Conservation (phyloP, 495 filamentous ascomycete species). For the Neurospora sp. region DNA sequence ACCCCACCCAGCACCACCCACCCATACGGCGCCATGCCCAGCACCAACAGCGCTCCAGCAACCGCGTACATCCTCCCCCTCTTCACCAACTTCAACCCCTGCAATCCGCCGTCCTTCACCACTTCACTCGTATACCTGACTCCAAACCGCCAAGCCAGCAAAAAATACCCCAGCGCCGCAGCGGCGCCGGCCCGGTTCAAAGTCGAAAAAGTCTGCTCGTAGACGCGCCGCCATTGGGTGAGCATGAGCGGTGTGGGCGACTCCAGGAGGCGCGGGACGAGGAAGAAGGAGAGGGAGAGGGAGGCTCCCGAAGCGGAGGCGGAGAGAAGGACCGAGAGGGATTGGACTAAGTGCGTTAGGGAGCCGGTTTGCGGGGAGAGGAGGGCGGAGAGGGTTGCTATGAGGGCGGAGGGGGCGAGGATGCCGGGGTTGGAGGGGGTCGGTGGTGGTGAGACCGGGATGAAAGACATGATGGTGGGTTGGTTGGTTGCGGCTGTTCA, state of each 20-base stretch:
- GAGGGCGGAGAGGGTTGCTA: conserved; percentile 2
- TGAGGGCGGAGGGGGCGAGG: not conserved
- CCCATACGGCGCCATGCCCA: conserved; percentile 41
- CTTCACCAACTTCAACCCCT: not conserved
- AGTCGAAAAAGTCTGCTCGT: conserved; percentile 20
- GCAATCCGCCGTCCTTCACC: too few relatives aligned
- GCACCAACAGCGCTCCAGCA: conserved; percentile 28
- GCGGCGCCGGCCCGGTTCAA: conserved; percentile 24
- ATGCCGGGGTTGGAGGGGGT: not conserved
- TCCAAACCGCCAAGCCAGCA: conserved; percentile 32
- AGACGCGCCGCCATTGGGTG: conserved; percentile 36
- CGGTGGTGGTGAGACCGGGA: not conserved
- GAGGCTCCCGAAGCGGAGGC: conserved; percentile 31
- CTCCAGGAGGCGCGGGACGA: conserved; percentile 41
- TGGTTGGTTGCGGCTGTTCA: not conserved
- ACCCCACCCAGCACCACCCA: conserved; percentile 30
- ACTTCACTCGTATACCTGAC: not conserved
- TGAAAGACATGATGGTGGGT: not conserved
- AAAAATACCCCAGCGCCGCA: conserved; percentile 28
- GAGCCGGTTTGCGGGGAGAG: not conserved
- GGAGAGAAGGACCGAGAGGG: conserved; percentile 37
- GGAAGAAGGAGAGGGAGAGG: conserved; percentile 29
- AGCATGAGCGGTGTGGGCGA: conserved; percentile 43
- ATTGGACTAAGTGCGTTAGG: conserved; percentile 34
- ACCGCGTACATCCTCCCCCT: conserved; percentile 27